Conservation (phyloP, 2,329 filamentous ascomycete species). For the Stachybotrys chartarum region DNA sequence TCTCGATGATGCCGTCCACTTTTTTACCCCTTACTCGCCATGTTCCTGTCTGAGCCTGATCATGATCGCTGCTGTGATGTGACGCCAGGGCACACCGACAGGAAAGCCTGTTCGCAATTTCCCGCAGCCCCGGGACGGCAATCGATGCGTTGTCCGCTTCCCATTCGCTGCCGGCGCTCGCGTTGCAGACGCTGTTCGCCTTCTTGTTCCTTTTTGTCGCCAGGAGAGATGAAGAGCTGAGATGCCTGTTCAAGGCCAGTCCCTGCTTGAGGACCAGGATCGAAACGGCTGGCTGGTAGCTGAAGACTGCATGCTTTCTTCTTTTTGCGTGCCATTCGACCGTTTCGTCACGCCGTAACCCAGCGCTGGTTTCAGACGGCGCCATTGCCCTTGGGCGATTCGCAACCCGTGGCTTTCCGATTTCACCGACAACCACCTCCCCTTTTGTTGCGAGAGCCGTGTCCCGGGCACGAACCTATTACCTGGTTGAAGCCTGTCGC, state of each 20-base stretch:
- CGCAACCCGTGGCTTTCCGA: too few species aligned
- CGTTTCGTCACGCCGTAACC: too few species aligned
- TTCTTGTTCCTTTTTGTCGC: neutral
- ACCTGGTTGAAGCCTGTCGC: neutral
- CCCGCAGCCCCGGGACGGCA: neutral
- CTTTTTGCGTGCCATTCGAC: neutral
- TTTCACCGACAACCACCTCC: too few species aligned
- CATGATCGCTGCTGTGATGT: neutral
- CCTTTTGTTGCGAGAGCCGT: neutral
- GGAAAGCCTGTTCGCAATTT: neutral
- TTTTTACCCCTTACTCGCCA: neutral
- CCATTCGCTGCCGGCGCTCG: neutral
- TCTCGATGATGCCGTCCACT: neutral
- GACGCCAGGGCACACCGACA: neutral
- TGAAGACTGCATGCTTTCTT: neutral
- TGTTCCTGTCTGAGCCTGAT: neutral
- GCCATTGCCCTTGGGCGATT: too few species aligned
- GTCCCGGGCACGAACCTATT: neutral
- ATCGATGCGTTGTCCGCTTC: neutral
- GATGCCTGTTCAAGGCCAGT: neutral
- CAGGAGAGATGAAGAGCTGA: neutral
- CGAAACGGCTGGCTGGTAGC: neutral
- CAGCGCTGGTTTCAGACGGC: too few species aligned
- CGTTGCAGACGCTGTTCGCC: neutral
- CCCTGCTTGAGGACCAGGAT: neutral